These are phyloP conservation scores for Bipolaris gigantea DNA, from an alignment of 2,329 filamentous ascomycete genomes.

Conservation along the genomic window DNA sequence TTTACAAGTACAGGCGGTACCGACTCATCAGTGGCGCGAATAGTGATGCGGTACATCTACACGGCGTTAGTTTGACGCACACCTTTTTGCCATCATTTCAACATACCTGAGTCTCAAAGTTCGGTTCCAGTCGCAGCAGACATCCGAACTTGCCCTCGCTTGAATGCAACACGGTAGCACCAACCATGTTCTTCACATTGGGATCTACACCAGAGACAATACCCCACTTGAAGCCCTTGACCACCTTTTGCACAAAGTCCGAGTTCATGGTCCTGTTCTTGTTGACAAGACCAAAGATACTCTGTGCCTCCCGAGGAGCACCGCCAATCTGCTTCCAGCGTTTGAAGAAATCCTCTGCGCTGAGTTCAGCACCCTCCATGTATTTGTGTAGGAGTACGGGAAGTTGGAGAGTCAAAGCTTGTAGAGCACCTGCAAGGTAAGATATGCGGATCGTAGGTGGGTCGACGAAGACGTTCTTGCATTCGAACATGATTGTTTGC, in stretches of 20 bases:
- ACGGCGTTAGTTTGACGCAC: constrained; percentile 18
- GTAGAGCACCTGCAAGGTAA: constrained; percentile 89
- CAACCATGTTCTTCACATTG: constrained; percentile 91
- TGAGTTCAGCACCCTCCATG: constrained; percentile 88
- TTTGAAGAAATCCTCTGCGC: constrained; percentile 95
- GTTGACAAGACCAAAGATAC: constrained; percentile 72
- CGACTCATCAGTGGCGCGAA: constrained; percentile 88
- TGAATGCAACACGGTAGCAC: constrained; percentile 82
- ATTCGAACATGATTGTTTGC: constrained; percentile 93
- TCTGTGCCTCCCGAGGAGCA: constrained; percentile 81
- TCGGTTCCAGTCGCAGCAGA: constrained; percentile 89
- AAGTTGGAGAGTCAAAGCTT: constrained; percentile 87
- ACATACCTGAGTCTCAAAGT: constrained; percentile 85
- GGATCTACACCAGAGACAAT: constrained; percentile 84
- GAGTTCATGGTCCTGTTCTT: constrained; percentile 68
- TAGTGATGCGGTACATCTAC: constrained; percentile 93
- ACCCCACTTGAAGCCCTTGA: constrained; percentile 88
- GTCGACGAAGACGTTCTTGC: constrained; percentile 76
- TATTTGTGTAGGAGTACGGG: constrained; percentile 92
- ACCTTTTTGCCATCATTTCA: background rate
- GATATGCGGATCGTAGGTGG: constrained; percentile 91
- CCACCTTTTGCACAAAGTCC: constrained; percentile 68
- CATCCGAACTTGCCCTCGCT: constrained; percentile 90
- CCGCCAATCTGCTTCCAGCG: constrained; percentile 98
- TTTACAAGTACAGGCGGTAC: constrained; percentile 80